Conservation (phyloP, 345 rosid species). For the Brassica carinata region DNA sequence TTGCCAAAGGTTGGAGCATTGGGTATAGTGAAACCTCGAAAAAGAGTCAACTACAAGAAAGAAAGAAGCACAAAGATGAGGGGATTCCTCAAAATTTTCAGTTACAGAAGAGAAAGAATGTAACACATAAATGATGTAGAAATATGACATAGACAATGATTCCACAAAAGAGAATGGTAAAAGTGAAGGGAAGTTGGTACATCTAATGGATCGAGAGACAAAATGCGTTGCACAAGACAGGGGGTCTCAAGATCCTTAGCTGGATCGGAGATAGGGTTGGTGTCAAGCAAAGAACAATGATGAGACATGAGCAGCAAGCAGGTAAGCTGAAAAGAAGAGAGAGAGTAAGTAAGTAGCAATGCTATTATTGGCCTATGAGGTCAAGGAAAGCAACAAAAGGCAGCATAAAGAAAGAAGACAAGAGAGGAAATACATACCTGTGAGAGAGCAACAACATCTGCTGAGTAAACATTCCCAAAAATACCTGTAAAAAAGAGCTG, state of each 20-base stretch:
- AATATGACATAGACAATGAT: neutral
- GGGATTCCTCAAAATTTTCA: neutral
- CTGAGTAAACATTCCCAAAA: constrained; percentile 52
- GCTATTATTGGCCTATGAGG: neutral
- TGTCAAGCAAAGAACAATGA: constrained; percentile 59
- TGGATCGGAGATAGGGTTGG: constrained; percentile 64
- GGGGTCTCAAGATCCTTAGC: constrained; percentile 45
- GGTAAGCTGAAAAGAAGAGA: constrained; percentile 55
- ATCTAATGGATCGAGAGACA: constrained; percentile 78
- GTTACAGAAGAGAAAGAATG: neutral
- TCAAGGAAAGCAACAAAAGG: constrained; percentile 2
- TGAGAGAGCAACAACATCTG: constrained; percentile 73
- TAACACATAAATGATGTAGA: neutral
- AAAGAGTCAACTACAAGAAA: constrained; percentile 66
- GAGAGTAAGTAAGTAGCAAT: neutral
- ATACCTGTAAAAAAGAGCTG: constrained; percentile 49
- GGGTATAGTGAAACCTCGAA: constrained; percentile 77
- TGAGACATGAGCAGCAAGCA: constrained; percentile 71
- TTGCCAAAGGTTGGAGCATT: constrained; percentile 86
- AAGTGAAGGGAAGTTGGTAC: constrained; percentile 40
- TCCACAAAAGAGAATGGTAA: neutral
- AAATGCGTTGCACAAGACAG: constrained; percentile 64
- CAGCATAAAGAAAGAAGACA: neutral
- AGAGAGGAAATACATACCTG: constrained; percentile 44
- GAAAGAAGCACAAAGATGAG: neutral